Base-by-base conservation (phyloP, 768 basidiomycete species). In the Tylopilus cervinicoccineus region DNA sequence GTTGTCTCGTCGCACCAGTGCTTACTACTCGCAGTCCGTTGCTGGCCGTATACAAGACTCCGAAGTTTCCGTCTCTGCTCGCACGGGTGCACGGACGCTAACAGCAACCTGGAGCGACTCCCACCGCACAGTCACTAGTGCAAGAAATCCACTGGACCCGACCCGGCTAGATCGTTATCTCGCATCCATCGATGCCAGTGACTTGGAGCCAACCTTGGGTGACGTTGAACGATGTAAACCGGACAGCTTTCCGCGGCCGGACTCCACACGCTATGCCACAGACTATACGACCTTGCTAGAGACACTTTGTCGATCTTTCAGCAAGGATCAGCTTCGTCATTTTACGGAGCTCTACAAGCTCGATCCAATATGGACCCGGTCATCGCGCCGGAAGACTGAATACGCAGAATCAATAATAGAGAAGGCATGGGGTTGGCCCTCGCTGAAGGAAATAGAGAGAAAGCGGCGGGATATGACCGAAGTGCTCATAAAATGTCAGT, bases 351-450 rank as follows among this genome's bases (percentile, higher is more conserved):
- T 78, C 34, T 82, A 81, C 55, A 70, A 70, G 17, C 58, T 82
- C 23, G 60, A 67, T 7, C 54, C 59, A 7, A 60, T 57, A 45
- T 70, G 62, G 68, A 59, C 64, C 7, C 66, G 66, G 34, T 59
- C 52, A 5, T 66, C 58, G 37, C 60, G 64, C 41, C 71, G 62
- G 37, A 80, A 78, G 56, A 57, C 63, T 48, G 58, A 70, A 31
- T 69, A 65, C 55, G 77, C 76, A 33, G 70, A 70, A 38, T 68
- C 72, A 40, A 80, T 88, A 51, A 74, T 89, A 23, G 81, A 86
- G 61, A 67, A 75, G 50, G 68, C 72, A 47, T 91, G 88, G 88
- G 71, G 70, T 23, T 88, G 84, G 85, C 80, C 82, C 6, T 77
- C 82, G 23, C 60, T 86, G 45, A 65, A 70, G 38, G 72, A 76